Conservation (phyloP, 768 basidiomycete species). For the Exidia glandulosa region DNA sequence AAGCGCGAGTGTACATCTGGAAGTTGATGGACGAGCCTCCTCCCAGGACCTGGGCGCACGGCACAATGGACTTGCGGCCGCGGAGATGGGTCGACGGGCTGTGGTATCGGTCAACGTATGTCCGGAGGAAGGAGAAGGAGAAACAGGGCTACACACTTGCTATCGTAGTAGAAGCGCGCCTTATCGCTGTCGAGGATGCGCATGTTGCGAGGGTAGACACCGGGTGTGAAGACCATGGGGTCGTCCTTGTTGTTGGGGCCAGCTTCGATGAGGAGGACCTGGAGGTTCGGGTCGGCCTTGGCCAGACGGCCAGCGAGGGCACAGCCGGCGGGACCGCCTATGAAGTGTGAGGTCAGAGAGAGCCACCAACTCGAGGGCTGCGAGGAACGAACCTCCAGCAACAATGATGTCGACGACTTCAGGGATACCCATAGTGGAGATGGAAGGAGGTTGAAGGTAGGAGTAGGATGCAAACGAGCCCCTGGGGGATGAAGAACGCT, state of each 20-base stretch:
- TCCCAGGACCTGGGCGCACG: constrained; percentile 49
- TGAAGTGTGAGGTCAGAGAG: neutral
- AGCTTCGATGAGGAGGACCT: constrained; percentile 71
- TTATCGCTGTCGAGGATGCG: constrained; percentile 49
- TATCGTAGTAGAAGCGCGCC: constrained; percentile 61
- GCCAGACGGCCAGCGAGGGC: constrained; percentile 61
- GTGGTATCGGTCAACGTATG: neutral
- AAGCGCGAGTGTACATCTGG: constrained; percentile 68
- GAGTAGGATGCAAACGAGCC: neutral
- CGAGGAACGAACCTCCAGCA: neutral
- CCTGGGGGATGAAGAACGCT: neutral
- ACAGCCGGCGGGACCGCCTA: constrained; percentile 30
- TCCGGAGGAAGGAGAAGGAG: neutral
- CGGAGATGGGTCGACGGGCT: constrained; percentile 39
- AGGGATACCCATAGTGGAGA: neutral
- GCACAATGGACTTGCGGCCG: constrained; percentile 56
- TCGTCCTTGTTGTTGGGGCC: constrained; percentile 65
- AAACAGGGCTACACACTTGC: constrained; percentile 19
- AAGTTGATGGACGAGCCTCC: constrained; percentile 56
- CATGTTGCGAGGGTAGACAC: neutral
- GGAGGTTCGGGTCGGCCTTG: constrained; percentile 58
- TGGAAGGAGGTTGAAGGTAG: neutral
- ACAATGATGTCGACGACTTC: neutral
- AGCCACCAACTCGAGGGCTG: neutral
- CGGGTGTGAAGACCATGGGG: constrained; percentile 59